Base-by-base conservation (phyloP, 2,329 filamentous ascomycete species). In the Ophiognomonia clavigignenti-juglandacearum region DNA sequence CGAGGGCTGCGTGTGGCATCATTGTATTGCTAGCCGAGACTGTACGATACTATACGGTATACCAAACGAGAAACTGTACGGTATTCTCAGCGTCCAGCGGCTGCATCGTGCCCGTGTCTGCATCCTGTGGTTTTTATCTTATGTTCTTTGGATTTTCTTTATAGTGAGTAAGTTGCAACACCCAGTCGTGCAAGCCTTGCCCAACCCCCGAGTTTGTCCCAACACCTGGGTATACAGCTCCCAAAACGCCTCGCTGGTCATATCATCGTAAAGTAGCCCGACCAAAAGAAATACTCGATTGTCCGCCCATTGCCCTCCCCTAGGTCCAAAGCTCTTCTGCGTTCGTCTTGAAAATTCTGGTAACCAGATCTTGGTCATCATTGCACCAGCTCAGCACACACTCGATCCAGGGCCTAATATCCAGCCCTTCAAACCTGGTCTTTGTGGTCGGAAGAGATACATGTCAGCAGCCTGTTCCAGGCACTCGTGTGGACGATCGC, bases 351-450 rank as follows among this genome's bases (percentile, higher is more conserved):
- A 83, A 80, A 0, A 84, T 57, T 40, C 72, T 70, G 43, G 75
- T 66, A 19, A 70, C 62, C 31, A 79, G 58, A 7, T 61, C 53
- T 5, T 66, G 61, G 44, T 74, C 65, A 1, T 66, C 63, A 2
- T 64, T 68, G 53, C 76, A 80, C 70, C 77, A 76, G 13, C 72
- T 64, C 45, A 83, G 58, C 40, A 78, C 75, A 43, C 62, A 67
- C 48, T 78, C 68, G 23, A 80, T 68, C 58, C 77, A 83, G 0
- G 73, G 73, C 39, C 59, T 65, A 19, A 82, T 75, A 55, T 83
- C 73, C 2, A 80, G 54, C 2, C 72, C 73, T 19, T 80, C 74
- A 50, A 77, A 83, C 11, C 80, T 67, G 3, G 81, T 84, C 32
- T 34, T 18, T 34, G 29, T 31, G 10, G 4, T 34, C 16, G 2